Evolutionary conservation across 495 filamentous ascomycete species (phyloP).

Genomic region (Lasiosphaeriaceae sp.): DNA sequence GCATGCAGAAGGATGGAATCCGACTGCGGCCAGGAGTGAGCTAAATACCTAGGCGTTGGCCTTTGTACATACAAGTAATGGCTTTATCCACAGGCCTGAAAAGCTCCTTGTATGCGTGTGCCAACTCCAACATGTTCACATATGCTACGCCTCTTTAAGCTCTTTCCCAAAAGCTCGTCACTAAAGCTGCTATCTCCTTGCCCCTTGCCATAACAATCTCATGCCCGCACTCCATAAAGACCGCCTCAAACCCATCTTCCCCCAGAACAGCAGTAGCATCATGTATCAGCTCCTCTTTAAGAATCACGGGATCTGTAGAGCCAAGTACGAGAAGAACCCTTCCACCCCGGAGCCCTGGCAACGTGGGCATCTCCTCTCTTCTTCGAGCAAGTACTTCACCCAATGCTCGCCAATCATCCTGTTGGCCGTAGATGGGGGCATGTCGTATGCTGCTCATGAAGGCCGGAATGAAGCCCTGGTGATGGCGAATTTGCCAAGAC

Average conservation of each 20-base stretch:
- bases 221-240: constrained; percentile 45
- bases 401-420: constrained; percentile 56
- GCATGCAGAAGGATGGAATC: too few relatives aligned
- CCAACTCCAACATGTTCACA: neutral
- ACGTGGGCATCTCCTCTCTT: constrained; percentile 25
- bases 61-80: too few relatives aligned
- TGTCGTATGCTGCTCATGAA: constrained; percentile 54
- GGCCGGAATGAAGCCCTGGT: constrained; percentile 51
- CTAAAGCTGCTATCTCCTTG: constrained; percentile 34
- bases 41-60: too few relatives aligned
- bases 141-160: neutral
- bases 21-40: too few relatives aligned
- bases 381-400: constrained; percentile 43
- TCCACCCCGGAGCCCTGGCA: constrained; percentile 41
- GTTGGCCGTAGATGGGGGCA: constrained; percentile 53
- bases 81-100: too few relatives aligned
- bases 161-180: constrained; percentile 37
- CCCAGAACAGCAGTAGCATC: constrained; percentile 44
- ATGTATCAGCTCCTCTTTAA: constrained; percentile 48
- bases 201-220: constrained; percentile 46
- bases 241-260: constrained; percentile 41
- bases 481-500: constrained; percentile 52
- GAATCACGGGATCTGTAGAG: constrained; percentile 50
- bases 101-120: too few relatives aligned
- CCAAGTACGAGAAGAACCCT: constrained; percentile 51